Percentiles rank a stretch among this genome's conserved stretches.
These are phyloP conservation scores for Eimeria maxima DNA, from an alignment of 169 alveolate species.

Conservation along the genomic window DNA sequence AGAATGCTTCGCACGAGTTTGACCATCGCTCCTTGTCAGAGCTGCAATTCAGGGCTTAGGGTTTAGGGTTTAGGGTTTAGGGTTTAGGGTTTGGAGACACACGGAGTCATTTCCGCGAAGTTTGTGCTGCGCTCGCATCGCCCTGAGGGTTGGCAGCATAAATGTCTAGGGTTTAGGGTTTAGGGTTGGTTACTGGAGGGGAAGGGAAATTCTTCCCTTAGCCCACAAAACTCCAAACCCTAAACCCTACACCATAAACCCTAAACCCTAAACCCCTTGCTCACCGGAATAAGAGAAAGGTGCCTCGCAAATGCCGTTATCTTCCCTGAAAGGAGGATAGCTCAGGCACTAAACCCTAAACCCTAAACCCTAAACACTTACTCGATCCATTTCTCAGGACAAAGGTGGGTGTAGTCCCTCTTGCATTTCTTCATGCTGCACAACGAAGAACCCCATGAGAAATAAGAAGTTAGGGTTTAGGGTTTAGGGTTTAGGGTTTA, in stretches of 20 bases:
- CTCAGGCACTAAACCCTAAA: not conserved
- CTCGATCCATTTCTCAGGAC: not conserved
- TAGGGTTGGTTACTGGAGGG: conserved; percentile 91
- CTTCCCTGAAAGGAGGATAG: not conserved
- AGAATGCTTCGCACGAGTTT: not conserved
- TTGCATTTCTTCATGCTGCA: conserved; percentile 49
- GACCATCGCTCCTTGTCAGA: conserved; percentile 42
- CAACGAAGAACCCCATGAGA: not conserved
- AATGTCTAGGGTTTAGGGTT: conserved; percentile 26
- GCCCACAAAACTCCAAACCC: conserved; percentile 83
- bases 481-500: conserved; percentile 46
- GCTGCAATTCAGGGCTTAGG: conserved; percentile 20
- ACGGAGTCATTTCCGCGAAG: conserved; percentile 88
- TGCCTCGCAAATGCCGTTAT: not conserved
- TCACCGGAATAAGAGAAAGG: not conserved
- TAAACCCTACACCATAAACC: conserved; percentile 1
- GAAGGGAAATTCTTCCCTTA: conserved; percentile 92
- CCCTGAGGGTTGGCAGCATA: not conserved
- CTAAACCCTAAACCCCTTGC: not conserved
- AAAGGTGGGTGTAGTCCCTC: conserved; percentile 17
- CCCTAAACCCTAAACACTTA: conserved; percentile 44
- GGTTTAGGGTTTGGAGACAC: not conserved
- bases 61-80: conserved; percentile 55
- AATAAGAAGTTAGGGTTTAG: conserved; percentile 4
- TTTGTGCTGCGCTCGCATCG: conserved; percentile 78